Percentiles rank a stretch among this genome's conserved stretches.
phyloP scores from a whole-genome alignment of 306 rosid genomes.

The Citrullus mucosospermus region DNA sequence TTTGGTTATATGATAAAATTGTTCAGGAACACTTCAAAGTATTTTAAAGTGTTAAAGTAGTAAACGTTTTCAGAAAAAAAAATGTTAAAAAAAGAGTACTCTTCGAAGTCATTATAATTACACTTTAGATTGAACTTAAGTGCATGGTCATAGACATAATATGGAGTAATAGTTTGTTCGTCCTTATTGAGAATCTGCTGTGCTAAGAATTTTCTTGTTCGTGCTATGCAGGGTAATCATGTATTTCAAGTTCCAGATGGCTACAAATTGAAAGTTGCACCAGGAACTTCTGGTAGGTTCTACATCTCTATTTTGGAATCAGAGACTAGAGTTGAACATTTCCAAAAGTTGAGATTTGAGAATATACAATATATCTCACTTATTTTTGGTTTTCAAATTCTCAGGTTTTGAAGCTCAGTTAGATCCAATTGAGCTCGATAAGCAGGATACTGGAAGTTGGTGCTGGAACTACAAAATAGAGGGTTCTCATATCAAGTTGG shows the following conservation, averaged over 20 bases:
- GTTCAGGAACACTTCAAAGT: not conserved
- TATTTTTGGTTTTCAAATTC: not conserved
- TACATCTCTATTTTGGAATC: not conserved
- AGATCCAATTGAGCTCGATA: conserved; percentile 40
- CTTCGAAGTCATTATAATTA: not conserved
- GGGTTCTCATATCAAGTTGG: conserved; percentile 52
- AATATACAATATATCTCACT: not conserved
- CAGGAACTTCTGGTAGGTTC: conserved; percentile 48
- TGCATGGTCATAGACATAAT: not conserved
- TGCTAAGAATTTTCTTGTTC: not conserved
- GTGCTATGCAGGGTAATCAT: conserved; percentile 62
- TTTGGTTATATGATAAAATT: not conserved
- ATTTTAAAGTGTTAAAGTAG: not conserved
- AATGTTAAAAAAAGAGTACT: not conserved
- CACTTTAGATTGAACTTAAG: not conserved
- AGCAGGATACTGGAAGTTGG: conserved; percentile 83
- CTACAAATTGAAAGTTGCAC: conserved; percentile 46
- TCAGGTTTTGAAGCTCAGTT: conserved; percentile 45
- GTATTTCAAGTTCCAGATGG: conserved; percentile 85
- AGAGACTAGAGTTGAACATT: not conserved
- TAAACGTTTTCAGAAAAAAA: not conserved
- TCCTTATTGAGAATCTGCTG: not conserved
- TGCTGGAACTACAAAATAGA: conserved; percentile 60
- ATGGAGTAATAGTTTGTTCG: not conserved
- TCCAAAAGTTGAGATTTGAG: not conserved